Evolutionary conservation across 2,329 filamentous ascomycete genomes (phyloP).

Genomic region (Penicillium sp.): DNA sequence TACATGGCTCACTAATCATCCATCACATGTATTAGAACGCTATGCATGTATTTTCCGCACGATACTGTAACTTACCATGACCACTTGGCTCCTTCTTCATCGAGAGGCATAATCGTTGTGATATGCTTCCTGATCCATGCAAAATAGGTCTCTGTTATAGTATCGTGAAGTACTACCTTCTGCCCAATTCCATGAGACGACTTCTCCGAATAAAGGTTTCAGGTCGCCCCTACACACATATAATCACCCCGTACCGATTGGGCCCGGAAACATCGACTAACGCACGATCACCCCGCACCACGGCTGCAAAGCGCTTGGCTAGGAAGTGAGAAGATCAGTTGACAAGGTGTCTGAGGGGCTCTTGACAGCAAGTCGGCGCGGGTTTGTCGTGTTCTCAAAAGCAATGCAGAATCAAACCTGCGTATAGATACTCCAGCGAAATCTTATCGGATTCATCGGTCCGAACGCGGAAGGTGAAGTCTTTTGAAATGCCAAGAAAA

Average conservation of each 20-base stretch:
- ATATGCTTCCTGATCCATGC: background rate
- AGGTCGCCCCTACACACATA: background rate
- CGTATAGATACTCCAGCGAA: background rate
- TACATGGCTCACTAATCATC: constrained; percentile 42
- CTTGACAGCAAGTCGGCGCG: background rate
- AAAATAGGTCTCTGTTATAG: background rate
- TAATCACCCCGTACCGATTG: background rate
- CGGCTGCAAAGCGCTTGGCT: background rate
- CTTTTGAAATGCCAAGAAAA: constrained; percentile 1
- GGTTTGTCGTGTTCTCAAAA: background rate
- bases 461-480: background rate
- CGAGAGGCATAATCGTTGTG: constrained; percentile 36
- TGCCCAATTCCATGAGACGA: background rate
- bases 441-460: background rate
- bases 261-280: constrained; percentile 1
- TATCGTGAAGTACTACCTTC: background rate
- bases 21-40: constrained; percentile 1
- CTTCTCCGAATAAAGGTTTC: background rate
- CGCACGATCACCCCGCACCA: constrained; percentile 3
- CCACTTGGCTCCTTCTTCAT: constrained; percentile 44
- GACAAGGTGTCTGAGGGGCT: background rate
- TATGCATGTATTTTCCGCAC: background rate
- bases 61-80: constrained; percentile 34
- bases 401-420: background rate
- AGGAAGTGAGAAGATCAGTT: background rate